phyloP scores from a whole-genome alignment of 345 rosid species.

The Zanthoxylum bungeanum region DNA sequence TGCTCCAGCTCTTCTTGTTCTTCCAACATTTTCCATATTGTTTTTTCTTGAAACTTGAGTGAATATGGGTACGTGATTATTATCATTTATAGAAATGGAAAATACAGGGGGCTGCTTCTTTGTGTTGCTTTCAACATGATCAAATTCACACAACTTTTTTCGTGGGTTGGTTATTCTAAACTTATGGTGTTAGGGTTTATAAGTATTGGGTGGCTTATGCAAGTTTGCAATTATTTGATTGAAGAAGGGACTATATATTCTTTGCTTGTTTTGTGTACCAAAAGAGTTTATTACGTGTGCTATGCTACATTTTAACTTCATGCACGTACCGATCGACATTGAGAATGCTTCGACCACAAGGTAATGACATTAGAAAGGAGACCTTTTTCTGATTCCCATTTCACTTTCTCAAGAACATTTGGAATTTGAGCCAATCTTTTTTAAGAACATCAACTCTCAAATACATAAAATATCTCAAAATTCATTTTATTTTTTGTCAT shows the following conservation, averaged over 20 bases:
- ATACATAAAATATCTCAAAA: too few species aligned
- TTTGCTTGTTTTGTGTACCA: slow-evolving; percentile 27
- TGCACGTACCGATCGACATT: neutral
- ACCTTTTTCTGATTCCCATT: neutral
- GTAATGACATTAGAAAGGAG: neutral
- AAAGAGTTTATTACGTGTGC: slow-evolving; percentile 4
- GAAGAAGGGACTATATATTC: slow-evolving; percentile 16
- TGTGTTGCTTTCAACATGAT: neutral
- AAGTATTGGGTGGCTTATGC: neutral
- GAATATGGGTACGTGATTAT: neutral
- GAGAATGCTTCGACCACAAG: neutral
- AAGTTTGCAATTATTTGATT: neutral
- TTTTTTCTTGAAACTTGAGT: too few species aligned
- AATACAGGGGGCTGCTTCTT: neutral
- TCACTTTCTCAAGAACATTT: too few species aligned
- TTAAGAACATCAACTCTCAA: too few species aligned
- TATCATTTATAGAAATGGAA: neutral
- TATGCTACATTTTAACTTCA: neutral
- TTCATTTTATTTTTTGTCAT: too few species aligned
- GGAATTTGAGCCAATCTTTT: too few species aligned
- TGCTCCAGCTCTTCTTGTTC: slow-evolving; percentile 1
- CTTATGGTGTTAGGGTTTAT: neutral
- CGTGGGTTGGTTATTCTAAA: neutral
- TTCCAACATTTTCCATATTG: slow-evolving; percentile 21
- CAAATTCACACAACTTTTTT: neutral